Percentiles rank a stretch among this genome's conserved stretches.
phyloP scores from a whole-genome alignment of 306 rosid species.

The Echinosophora koreensis region DNA sequence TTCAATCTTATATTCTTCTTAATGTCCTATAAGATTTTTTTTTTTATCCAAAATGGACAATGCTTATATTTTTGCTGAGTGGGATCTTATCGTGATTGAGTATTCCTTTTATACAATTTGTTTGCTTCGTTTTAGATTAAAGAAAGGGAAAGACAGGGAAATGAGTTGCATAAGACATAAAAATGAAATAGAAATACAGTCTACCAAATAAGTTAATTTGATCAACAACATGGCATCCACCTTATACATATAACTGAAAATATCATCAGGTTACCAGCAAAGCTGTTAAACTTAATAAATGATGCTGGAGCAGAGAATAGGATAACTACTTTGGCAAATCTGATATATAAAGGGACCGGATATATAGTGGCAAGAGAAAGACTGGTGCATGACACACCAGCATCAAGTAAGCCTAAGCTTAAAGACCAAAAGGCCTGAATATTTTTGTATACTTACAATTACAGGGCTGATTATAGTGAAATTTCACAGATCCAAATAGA shows the following conservation, averaged over 20 bases:
- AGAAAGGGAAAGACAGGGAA: slow-evolving; percentile 37
- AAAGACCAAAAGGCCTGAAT: not conserved
- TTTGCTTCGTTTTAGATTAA: slow-evolving; percentile 67
- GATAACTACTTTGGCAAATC: not conserved
- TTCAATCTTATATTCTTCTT: slow-evolving; percentile 76
- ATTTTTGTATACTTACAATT: not conserved
- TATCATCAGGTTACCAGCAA: slow-evolving; percentile 29
- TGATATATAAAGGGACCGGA: not conserved
- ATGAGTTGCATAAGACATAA: slow-evolving; percentile 27
- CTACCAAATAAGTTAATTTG: not conserved
- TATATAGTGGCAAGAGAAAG: not conserved
- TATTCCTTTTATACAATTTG: slow-evolving; percentile 55
- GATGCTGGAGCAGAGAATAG: slow-evolving; percentile 21
- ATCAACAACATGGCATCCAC: slow-evolving; percentile 39
- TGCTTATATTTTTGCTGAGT: slow-evolving; percentile 44
- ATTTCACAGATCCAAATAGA: slow-evolving; percentile 10
- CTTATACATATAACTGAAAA: slow-evolving; percentile 30
- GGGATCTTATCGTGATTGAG: slow-evolving; percentile 61
- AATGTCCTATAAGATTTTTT: slow-evolving; percentile 59
- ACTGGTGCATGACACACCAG: not conserved
- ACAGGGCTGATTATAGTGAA: not conserved
- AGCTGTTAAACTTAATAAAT: slow-evolving; percentile 22
- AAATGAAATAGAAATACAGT: slow-evolving; percentile 25
- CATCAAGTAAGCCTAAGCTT: not conserved
- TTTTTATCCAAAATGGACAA: slow-evolving; percentile 57